Evolutionary conservation across 306 rosid species (phyloP), one percentile per base, ranked within the genome.

Genomic region (Morella rubra): DNA sequence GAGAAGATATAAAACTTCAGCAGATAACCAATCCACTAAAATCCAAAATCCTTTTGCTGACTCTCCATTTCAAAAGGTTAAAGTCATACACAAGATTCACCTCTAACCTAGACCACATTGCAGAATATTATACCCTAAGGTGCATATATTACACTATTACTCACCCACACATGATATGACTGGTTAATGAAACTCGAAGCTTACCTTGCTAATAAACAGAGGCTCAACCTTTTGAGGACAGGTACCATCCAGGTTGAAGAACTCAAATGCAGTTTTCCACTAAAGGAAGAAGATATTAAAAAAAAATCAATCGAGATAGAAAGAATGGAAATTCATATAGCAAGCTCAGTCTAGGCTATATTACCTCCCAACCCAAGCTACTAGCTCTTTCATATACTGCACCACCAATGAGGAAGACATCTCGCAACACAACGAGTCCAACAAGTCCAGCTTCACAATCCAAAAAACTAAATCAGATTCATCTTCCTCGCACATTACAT

Each of bases 141-240:
- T 58, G 37, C 10, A 65, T 18, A 64, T 59, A 60, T 27, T 32
- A 60, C 12, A 10, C 16, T 27, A 27, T 13, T 13, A 27, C 46
- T 7, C 41, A 6, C 52, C 40, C 55, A 8, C 47, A 47, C 66
- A 44, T 75, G 22, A 47, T n/a, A 27, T 5, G 42, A 73, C 24
- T 60, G 49, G 59, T 47, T 9, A 13, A 59, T 24, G 24, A 44
- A 22, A 76, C 69, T 60, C 56, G 27, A 72, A 41, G 47, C 75
- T 83, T 77, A 94, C 98, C 97, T 95, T 95, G 87, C 98, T 95
- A 60, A 92, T 81, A 84, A 86, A 88, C 79, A 92, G 95, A 24
- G 98, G 97, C 83, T 94, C 91, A 10, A 95, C 93, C 83, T 92
- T 95, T 80, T 83, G 89, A 27, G 96, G 93, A 69, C 49, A 8